Percentiles rank a stretch among this genome's conserved stretches.
phyloP scores from a whole-genome alignment of 1,284 basidiomycete genomes.

The Malassezia yamatoensis region DNA sequence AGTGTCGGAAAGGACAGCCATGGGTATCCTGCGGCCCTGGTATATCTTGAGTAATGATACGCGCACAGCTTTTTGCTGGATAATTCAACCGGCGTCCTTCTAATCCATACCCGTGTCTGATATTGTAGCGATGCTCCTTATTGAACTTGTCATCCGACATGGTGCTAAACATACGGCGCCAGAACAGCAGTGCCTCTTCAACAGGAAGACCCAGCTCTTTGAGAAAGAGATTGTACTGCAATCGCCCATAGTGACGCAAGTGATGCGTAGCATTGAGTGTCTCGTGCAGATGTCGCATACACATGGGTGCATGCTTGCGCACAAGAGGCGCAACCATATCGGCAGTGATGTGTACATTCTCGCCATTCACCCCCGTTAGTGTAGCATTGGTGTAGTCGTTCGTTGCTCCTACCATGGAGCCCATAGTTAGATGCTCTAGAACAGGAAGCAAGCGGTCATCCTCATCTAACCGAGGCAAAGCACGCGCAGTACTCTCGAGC shows the following conservation, averaged over 20 bases:
- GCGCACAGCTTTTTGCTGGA: conserved; percentile 83
- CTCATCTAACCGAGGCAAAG: conserved; percentile 85
- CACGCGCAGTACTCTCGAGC: conserved; percentile 79
- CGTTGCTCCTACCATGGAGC: conserved; percentile 81
- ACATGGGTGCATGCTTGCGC: conserved; percentile 81
- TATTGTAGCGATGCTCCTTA: conserved; percentile 96
- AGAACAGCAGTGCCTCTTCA: conserved; percentile 88
- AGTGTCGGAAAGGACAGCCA: conserved; percentile 92
- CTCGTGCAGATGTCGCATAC: conserved; percentile 85
- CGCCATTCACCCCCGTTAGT: conserved; percentile 51
- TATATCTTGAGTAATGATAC: conserved; percentile 70
- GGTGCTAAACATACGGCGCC: conserved; percentile 70
- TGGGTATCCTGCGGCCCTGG: conserved; percentile 66
- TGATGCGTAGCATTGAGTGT: conserved; percentile 68
- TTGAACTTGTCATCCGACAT: conserved; percentile 88
- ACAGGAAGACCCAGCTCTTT: conserved; percentile 80
- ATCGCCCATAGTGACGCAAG: conserved; percentile 79
- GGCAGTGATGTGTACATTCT: conserved; percentile 62
- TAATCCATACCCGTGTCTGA: conserved; percentile 85
- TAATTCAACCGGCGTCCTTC: conserved; percentile 93
- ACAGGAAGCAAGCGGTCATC: conserved; percentile 85
- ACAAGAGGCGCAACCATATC: conserved; percentile 88
- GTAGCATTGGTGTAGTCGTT: conserved; percentile 60
- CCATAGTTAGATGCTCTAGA: conserved; percentile 81
- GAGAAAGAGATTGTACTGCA: conserved; percentile 88